Evolutionary conservation across 768 basidiomycete species (phyloP).

Genomic region (Psilocybe tampanensis): DNA sequence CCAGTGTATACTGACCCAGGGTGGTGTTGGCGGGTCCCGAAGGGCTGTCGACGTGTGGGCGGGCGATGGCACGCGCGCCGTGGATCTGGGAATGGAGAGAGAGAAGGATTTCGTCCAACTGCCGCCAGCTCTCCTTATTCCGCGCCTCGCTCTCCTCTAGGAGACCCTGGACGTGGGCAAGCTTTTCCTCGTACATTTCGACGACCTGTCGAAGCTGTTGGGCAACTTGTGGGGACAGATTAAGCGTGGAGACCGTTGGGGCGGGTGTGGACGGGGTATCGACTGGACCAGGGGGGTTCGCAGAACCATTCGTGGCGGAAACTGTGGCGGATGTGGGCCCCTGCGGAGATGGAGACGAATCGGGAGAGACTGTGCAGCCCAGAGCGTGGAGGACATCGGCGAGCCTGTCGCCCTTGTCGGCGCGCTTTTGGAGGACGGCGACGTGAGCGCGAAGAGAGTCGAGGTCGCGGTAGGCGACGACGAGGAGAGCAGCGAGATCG

Average conservation of each 20-base stretch:
- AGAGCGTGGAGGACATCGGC: slow-evolving; percentile 24
- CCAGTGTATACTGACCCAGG: neutral
- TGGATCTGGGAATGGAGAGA: slow-evolving; percentile 45
- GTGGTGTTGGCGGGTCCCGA: too few species aligned
- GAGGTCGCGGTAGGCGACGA: slow-evolving; percentile 52
- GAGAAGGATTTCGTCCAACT: slow-evolving; percentile 50
- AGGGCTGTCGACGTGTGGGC: neutral
- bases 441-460: slow-evolving; percentile 58
- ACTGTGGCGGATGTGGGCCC: slow-evolving; percentile 18
- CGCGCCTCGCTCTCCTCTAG: slow-evolving; percentile 59
- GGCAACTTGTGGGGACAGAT: slow-evolving; percentile 22
- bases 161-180: slow-evolving; percentile 49
- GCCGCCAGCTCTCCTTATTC: slow-evolving; percentile 49
- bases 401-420: slow-evolving; percentile 56
- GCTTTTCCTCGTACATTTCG: slow-evolving; percentile 50
- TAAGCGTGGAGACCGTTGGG: neutral
- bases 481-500: slow-evolving; percentile 60
- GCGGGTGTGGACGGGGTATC: neutral
- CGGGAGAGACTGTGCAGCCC: slow-evolving; percentile 11
- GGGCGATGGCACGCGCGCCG: slow-evolving; percentile 53
- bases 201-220: slow-evolving; percentile 36
- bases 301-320: slow-evolving; percentile 14
- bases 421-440: slow-evolving; percentile 37
- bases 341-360: slow-evolving; percentile 12
- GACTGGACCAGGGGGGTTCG: neutral